Evolutionary conservation across 192 early-diverging fungal genomes (phyloP), one percentile per base, ranked within the genome.

Genomic region (Backusella morwellensis): DNA sequence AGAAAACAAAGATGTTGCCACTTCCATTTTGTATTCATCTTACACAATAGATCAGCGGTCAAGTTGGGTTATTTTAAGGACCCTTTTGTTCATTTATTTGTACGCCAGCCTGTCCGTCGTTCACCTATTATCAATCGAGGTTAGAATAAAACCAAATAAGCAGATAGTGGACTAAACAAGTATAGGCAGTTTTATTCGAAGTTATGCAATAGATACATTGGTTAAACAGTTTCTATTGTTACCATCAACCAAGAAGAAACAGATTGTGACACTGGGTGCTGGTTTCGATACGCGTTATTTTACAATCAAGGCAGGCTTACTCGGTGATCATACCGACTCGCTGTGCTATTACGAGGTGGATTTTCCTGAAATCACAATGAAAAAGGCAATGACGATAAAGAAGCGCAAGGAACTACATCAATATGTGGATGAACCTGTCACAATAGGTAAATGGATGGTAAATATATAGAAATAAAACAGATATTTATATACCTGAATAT

Each of bases 231-330:
- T 97, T 75, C 78, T 93, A 35, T 76, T 66, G 35, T 67, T 73
- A 6, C 77, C 75, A 15, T 29, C 23, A 29, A 52, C 68, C 41
- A 69, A 36, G 7, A 85, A 83, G 66, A 91, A 91, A 66, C 95
- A 99, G 80, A 91, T 99, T 50, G 92, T 99, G 0, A 87, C 90
- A 0, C 76, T 98, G 9, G 98, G 98, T 15, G 95, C 95, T 6
- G 98, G 98, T 2, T 93, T 92, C 63, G 98, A 99, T 77, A 98
- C 98, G 0, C 88, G 96, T 23, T 98, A 92, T 75, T 97, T 98
- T 81, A 75, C 89, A 19, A 83, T 95, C 63, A 91, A 93, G 85
- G 23, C 72, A 1, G 72, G 72, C 26, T 41, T 38, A 12, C 34
- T 74, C 21, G 42, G 54, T 47, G 23, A 73, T 17, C 9, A 67